A percentile compares a stretch with the other conserved stretches of the same genome.
Evolutionary conservation across 768 basidiomycete genomes (phyloP).

Genomic region (Boletus tomentosulus): DNA sequence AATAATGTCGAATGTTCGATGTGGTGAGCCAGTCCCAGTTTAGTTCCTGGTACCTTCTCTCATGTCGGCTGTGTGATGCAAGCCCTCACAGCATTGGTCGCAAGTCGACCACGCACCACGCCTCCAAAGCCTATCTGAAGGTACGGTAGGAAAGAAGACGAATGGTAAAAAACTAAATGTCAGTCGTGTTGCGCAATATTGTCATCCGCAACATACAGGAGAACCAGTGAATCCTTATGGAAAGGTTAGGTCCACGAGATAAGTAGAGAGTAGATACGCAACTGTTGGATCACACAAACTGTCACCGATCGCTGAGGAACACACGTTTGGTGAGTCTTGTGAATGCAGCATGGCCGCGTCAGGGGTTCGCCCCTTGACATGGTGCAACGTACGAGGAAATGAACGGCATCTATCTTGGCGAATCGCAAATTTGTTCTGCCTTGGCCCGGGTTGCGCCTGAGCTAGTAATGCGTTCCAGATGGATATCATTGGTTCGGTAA

Average conservation of each 20-base stretch:
- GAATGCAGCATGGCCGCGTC: conserved; percentile 22
- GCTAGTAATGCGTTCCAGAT: background rate
- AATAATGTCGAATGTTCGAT: background rate
- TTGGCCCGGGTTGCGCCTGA: conserved; percentile 12
- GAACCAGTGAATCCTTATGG: background rate
- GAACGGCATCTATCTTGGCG: conserved; percentile 24
- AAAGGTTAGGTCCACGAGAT: background rate
- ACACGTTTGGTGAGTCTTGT: conserved; percentile 19
- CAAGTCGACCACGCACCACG: background rate
- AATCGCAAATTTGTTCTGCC: conserved; percentile 11
- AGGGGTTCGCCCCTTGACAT: conserved; percentile 19
- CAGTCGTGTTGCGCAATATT: too few species aligned
- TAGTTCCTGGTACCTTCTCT: conserved; percentile 22
- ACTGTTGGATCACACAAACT: background rate
- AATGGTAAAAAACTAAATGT: too few species aligned
- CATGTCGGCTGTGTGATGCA: conserved; percentile 13
- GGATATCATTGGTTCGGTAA: background rate
- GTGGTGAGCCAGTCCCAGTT: background rate
- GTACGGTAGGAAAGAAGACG: too few species aligned
- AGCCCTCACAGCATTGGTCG: conserved; percentile 5
- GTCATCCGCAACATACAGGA: too few species aligned
- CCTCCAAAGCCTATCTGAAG: too few species aligned
- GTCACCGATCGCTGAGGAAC: conserved; percentile 7
- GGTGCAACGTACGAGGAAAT: conserved; percentile 12
- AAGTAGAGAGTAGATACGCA: background rate